Conservation (phyloP, 345 rosid genomes). For the Ailanthus altissimus region DNA sequence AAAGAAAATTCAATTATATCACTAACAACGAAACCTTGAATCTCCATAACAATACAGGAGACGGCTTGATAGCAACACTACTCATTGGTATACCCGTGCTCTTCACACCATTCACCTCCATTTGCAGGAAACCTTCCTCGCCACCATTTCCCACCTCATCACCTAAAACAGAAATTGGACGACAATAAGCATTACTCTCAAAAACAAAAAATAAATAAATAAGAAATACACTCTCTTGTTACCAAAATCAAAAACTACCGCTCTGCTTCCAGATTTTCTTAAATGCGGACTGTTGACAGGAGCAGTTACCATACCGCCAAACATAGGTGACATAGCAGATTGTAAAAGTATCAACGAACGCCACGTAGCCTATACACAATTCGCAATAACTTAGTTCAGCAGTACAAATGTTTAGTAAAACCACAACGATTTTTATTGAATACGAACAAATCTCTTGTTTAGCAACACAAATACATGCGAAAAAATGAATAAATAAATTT, state of each 20-base stretch:
- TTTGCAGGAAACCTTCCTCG: constrained; percentile 50
- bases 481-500: neutral
- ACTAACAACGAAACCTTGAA: constrained; percentile 59
- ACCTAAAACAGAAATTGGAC: constrained; percentile 33
- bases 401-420: neutral
- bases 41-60: constrained; percentile 75
- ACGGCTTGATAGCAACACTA: constrained; percentile 58
- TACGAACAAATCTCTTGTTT: neutral
- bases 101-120: constrained; percentile 53
- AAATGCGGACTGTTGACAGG: constrained; percentile 69
- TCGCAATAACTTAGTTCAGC: neutral
- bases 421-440: neutral
- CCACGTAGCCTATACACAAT: constrained; percentile 21
- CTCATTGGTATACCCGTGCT: constrained; percentile 39
- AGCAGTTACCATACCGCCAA: constrained; percentile 57
- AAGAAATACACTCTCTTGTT: constrained; percentile 16
- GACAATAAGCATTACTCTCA: constrained; percentile 7
- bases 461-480: neutral
- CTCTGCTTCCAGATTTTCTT: constrained; percentile 86
- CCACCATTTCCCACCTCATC: constrained; percentile 53
- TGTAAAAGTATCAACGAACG: neutral
- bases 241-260: constrained; percentile 70
- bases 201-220: neutral
- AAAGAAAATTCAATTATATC: neutral
- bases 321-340: constrained; percentile 50